Evolutionary conservation across 805 yeast species (phyloP), one percentile per base, ranked within the genome.

Genomic region (Ogataea parapolymorpha): DNA sequence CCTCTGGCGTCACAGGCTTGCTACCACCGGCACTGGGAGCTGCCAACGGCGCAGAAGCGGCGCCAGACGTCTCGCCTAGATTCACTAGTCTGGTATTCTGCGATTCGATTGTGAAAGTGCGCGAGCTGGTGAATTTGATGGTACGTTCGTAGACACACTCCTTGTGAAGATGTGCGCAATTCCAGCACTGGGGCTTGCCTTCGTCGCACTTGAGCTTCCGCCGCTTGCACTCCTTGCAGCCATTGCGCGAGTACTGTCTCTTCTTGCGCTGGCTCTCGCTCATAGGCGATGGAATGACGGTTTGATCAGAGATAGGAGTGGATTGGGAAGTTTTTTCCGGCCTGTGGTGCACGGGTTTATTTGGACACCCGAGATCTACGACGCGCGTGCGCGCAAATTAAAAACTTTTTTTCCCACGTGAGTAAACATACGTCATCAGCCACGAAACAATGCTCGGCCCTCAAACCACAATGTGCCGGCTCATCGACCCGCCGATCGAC

Each of bases 141-240:
- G 42, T 34, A 30, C 63, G 62, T 28, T 59, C 62, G 42, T 71
- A 71, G 2, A 54, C 48, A 46, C 77, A 71, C 3, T 55, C 53
- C 49, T 67, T 67, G 8, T 61, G 59, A 12, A 67, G 40, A 24
- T 60, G 61, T 1, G 59, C 42, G 39, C 77, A 71, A 35, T 68
- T 69, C 62, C 69, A 58, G 40, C 77, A 71, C 12, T 46, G 48
- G 1, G 71, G 71, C 35, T 65, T 65, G 4, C 45, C 47, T 40
- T 67, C 71, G 48, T 66, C 72, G 49, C 71, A 67, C 54, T 66
- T 71, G 40, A 67, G 54, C 44, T 68, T 70, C 27, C 75, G 55
- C 32, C 70, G 48, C 51, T 71, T 71, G 53, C 77, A 72, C 46
- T 69, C 72, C 29, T 53, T 50, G 42, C 77, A 72, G 5, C 77